These are phyloP conservation scores for Mycothermus thermophilus DNA, from an alignment of 495 filamentous ascomycete genomes.

Conservation along the genomic window DNA sequence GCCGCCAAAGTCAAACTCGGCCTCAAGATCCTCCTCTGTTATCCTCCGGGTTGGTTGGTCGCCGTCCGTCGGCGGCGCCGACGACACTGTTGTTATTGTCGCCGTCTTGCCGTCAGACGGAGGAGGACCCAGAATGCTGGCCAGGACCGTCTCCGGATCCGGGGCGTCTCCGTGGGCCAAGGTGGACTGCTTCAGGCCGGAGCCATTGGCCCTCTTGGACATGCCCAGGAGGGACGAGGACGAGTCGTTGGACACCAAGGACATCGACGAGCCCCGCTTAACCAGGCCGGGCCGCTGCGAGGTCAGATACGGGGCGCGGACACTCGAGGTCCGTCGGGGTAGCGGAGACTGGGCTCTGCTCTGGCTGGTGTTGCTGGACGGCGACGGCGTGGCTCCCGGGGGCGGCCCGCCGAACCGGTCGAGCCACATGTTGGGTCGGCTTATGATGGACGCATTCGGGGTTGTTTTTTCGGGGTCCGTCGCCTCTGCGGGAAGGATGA, in stretches of 20 bases:
- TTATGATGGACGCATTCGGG: not conserved
- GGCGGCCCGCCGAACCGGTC: slow-evolving; percentile 71
- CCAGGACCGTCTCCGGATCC: slow-evolving; percentile 62
- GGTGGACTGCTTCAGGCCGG: slow-evolving; percentile 44
- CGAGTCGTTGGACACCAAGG: slow-evolving; percentile 58
- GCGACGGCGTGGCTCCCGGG: slow-evolving; percentile 40
- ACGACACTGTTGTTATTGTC: too few species aligned
- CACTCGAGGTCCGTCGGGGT: slow-evolving; percentile 43
- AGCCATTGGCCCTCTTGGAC: slow-evolving; percentile 49
- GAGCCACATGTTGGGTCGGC: slow-evolving; percentile 58
- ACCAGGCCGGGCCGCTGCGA: slow-evolving; percentile 44
- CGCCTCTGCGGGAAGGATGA: too few species aligned
- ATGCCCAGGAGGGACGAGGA: slow-evolving; percentile 53
- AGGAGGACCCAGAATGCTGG: slow-evolving; percentile 49
- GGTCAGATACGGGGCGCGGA: slow-evolving; percentile 39
- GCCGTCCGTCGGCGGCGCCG: too few species aligned
- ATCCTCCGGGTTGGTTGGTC: slow-evolving; percentile 14
- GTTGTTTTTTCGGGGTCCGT: not conserved
- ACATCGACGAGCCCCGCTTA: slow-evolving; percentile 49
- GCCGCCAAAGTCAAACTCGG: slow-evolving; percentile 64
- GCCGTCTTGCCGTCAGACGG: too few species aligned
- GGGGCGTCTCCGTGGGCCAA: slow-evolving; percentile 41
- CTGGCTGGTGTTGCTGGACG: slow-evolving; percentile 27
- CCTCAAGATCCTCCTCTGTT: slow-evolving; percentile 27
- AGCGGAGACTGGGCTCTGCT: slow-evolving; percentile 55